Evolutionary conservation across 1,284 basidiomycete genomes (phyloP).

Genomic region (Pseudozyma flocculosa): DNA sequence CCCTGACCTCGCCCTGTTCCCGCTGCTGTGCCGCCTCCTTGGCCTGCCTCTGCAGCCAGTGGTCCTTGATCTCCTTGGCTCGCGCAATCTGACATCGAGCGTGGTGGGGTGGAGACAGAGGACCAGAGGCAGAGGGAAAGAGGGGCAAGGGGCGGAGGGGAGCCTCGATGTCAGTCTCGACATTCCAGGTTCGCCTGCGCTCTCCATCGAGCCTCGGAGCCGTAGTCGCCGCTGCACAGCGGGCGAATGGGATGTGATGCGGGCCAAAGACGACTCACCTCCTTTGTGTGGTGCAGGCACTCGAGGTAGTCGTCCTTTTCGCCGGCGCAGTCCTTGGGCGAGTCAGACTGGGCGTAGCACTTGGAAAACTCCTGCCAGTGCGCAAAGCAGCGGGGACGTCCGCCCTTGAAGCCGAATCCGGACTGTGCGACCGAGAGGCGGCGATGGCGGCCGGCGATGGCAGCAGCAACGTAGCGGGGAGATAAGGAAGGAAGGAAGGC

Average conservation of each 20-base stretch:
- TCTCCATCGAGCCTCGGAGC: no score
- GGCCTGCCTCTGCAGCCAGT: slow-evolving; percentile 42
- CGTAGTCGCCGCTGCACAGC: no score
- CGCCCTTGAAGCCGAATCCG: slow-evolving; percentile 70
- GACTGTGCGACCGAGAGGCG: slow-evolving; percentile 57
- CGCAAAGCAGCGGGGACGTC: slow-evolving; percentile 83
- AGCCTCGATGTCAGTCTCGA: no score
- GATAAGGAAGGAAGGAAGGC: no score
- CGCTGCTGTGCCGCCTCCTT: slow-evolving; percentile 42
- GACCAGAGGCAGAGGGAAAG: not conserved
- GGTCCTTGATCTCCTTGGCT: slow-evolving; percentile 45
- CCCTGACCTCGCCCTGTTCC: slow-evolving; percentile 44
- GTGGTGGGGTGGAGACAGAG: no score
- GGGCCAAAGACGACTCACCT: slow-evolving; percentile 69
- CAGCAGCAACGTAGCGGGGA: no score
- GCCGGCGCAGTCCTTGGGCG: slow-evolving; percentile 70
- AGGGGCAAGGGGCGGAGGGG: not conserved
- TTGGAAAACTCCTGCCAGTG: slow-evolving; percentile 78
- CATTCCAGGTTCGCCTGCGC: no score
- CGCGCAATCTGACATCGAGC: slow-evolving; percentile 49
- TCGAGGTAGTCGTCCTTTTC: slow-evolving; percentile 88
- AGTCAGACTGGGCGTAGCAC: slow-evolving; percentile 84
- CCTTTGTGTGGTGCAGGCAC: slow-evolving; percentile 86
- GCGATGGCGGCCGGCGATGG: no score
- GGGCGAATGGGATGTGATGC: no score